A percentile compares a stretch with the other conserved stretches of the same genome.
These are phyloP conservation scores for Fusarium secorum DNA, from an alignment of 2,329 filamentous ascomycete genomes.

Conservation along the genomic window DNA sequence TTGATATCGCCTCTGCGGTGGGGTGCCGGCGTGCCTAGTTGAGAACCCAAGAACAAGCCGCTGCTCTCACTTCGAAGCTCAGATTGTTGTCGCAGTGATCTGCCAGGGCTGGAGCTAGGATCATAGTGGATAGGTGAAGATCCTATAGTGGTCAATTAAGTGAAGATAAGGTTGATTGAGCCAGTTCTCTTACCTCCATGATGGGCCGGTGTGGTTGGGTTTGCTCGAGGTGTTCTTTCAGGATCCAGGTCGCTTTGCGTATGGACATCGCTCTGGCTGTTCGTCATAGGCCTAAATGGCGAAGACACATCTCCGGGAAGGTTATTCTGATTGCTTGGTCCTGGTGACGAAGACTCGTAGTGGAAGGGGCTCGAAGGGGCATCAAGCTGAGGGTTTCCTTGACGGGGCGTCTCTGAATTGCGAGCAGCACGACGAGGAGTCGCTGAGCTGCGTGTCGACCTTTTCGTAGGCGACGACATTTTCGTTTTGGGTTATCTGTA, in stretches of 20 bases:
- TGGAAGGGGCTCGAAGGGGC: slow-evolving; percentile 83
- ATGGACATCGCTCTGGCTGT: slow-evolving; percentile 61
- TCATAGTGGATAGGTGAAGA: slow-evolving; percentile 94
- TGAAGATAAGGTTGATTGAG: background rate
- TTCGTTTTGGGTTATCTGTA: slow-evolving; percentile 15
- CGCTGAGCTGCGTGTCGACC: slow-evolving; percentile 58
- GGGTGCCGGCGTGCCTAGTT: slow-evolving; percentile 60
- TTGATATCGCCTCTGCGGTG: slow-evolving; percentile 83
- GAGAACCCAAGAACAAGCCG: slow-evolving; percentile 80
- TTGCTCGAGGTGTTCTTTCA: slow-evolving; percentile 76
- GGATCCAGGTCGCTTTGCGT: slow-evolving; percentile 62
- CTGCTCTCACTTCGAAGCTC: slow-evolving; percentile 85
- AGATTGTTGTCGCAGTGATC: slow-evolving; percentile 67
- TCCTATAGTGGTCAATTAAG: slow-evolving; percentile 59
- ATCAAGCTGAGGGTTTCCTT: slow-evolving; percentile 53
- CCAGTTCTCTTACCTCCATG: slow-evolving; percentile 65
- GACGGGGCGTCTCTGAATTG: slow-evolving; percentile 56
- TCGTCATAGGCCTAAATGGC: slow-evolving; percentile 64
- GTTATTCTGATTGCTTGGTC: slow-evolving; percentile 39
- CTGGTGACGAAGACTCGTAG: slow-evolving; percentile 64
- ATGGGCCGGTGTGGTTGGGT: slow-evolving; percentile 61
- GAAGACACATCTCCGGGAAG: slow-evolving; percentile 56
- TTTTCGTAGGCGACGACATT: slow-evolving; percentile 57
- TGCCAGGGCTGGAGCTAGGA: slow-evolving; percentile 86
- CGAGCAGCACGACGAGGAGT: slow-evolving; percentile 54